These are phyloP conservation scores for Gypsophila paniculata DNA, from an alignment of 179 eudicot genomes.

Conservation along the genomic window DNA sequence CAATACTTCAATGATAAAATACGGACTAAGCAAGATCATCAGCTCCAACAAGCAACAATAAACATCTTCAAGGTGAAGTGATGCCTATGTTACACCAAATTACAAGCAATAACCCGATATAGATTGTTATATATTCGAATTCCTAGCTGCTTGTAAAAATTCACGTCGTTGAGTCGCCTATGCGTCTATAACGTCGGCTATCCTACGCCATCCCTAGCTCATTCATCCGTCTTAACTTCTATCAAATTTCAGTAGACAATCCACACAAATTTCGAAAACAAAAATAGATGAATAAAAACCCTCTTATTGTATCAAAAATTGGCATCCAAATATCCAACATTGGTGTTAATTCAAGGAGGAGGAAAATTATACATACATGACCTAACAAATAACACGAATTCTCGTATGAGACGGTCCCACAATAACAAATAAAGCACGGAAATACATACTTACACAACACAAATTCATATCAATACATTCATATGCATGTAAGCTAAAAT, in stretches of 20 bases:
- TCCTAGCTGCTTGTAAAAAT: neutral
- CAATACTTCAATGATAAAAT: neutral
- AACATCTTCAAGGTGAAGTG: neutral
- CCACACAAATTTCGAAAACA: neutral
- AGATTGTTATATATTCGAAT: too few species aligned
- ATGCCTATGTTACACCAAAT: conserved; percentile 3
- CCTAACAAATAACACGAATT: too few species aligned
- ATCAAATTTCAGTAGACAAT: neutral
- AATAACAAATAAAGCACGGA: too few species aligned
- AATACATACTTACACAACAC: too few species aligned
- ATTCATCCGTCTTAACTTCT: neutral
- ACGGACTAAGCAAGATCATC: too few species aligned
- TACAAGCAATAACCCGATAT: neutral
- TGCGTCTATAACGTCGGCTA: neutral
- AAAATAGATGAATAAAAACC: neutral
- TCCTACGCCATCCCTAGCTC: neutral
- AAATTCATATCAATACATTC: neutral
- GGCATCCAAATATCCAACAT: too few species aligned
- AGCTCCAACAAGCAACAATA: too few species aligned
- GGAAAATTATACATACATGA: too few species aligned
- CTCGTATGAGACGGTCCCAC: too few species aligned
- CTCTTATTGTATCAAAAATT: too few species aligned
- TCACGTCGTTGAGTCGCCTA: neutral
- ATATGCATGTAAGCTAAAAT: neutral
- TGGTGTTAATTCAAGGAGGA: too few species aligned